A percentile compares a stretch with the other conserved stretches of the same genome.
These are phyloP conservation scores for Coemansia sp. DNA, from an alignment of 192 early-diverging fungal genomes.

Conservation along the genomic window DNA sequence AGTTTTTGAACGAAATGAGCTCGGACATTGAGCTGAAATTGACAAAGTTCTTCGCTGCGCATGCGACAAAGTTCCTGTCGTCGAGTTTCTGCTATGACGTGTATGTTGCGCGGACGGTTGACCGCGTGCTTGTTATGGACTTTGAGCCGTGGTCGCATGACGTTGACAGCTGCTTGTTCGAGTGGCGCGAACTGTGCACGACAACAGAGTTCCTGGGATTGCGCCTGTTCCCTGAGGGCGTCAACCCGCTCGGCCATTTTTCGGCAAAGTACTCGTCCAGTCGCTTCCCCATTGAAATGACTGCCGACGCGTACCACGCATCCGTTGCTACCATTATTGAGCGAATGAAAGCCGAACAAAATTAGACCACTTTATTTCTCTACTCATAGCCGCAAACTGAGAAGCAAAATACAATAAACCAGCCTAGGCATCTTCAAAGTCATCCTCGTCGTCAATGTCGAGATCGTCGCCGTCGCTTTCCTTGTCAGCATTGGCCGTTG, in stretches of 20 bases:
- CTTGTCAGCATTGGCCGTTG: conserved; percentile 21
- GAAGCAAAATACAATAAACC: not conserved
- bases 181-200: conserved; percentile 68
- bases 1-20: conserved; percentile 65
- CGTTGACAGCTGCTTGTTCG: conserved; percentile 82
- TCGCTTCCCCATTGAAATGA: conserved; percentile 49
- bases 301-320: conserved; percentile 23
- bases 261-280: conserved; percentile 43
- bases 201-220: conserved; percentile 16
- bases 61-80: conserved; percentile 65
- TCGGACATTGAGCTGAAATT: conserved; percentile 62
- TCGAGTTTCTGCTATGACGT: conserved; percentile 86
- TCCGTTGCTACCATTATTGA: conserved; percentile 34
- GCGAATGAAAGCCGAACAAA: conserved; percentile 9
- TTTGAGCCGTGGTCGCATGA: conserved; percentile 83
- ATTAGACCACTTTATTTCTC: not conserved
- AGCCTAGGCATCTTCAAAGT: conserved; percentile 53
- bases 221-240: conserved; percentile 43
- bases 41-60: conserved; percentile 63
- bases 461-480: conserved; percentile 15
- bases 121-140: conserved; percentile 77
- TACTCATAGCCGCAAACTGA: too few relatives aligned
- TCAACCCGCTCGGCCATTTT: conserved; percentile 39
- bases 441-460: conserved; percentile 47
- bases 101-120: conserved; percentile 66